Conservation (phyloP, 164 flowering plant species). For the Paratinospora sagittata region DNA sequence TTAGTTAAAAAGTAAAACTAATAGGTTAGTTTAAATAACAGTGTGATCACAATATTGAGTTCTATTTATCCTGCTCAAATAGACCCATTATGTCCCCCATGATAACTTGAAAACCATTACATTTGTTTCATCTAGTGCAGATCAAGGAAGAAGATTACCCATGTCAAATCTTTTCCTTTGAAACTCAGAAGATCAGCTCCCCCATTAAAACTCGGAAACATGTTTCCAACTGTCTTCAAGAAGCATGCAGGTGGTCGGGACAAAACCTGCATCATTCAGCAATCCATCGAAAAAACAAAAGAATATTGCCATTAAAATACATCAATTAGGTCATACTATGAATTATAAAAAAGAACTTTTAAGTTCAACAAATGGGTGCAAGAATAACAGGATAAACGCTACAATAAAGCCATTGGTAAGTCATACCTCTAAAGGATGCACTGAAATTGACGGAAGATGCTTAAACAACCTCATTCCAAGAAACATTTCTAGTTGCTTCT, state of each 20-base stretch:
- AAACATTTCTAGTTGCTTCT: constrained; percentile 95
- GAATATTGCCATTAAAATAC: neutral
- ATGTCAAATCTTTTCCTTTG: constrained; percentile 66
- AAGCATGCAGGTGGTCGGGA: constrained; percentile 72
- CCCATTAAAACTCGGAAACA: constrained; percentile 43
- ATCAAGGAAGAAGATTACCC: constrained; percentile 46
- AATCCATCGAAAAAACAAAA: constrained; percentile 2
- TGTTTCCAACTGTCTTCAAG: constrained; percentile 56
- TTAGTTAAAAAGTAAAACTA: no score
- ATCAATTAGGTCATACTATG: neutral
- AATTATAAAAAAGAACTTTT: no score
- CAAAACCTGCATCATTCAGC: constrained; percentile 38
- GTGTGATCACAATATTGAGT: no score
- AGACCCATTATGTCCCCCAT: no score
- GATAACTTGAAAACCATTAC: no score
- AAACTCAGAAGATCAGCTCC: constrained; percentile 62
- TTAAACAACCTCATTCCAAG: constrained; percentile 94
- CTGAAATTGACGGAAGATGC: constrained; percentile 82
- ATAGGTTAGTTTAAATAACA: no score
- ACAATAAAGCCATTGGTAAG: constrained; percentile 46
- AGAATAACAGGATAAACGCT: neutral
- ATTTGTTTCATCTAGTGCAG: no score
- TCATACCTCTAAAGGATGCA: constrained; percentile 72
- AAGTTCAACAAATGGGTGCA: neutral
- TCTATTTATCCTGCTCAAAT: no score